phyloP scores from a whole-genome alignment of 2,329 filamentous ascomycete genomes.

The Ampelomyces quisqualis region DNA sequence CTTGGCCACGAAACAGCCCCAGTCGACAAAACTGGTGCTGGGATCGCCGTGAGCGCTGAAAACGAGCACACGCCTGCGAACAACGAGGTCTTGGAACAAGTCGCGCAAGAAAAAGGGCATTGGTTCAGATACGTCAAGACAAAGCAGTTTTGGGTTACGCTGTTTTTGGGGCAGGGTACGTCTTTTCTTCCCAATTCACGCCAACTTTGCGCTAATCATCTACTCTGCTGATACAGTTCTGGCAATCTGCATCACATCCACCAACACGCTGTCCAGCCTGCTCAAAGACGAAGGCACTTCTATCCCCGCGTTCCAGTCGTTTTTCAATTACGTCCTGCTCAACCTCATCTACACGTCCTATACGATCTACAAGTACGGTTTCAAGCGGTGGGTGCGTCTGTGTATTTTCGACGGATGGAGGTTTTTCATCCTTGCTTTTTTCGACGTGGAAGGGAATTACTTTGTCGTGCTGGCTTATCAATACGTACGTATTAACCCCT shows the following conservation, averaged over 20 bases:
- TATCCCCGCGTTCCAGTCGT: slow-evolving; percentile 91
- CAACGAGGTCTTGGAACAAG: slow-evolving; percentile 27
- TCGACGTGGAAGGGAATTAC: slow-evolving; percentile 97
- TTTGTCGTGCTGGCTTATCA: slow-evolving; percentile 94
- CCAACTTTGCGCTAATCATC: neutral
- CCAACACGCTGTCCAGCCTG: slow-evolving; percentile 84
- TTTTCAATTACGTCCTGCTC: slow-evolving; percentile 91
- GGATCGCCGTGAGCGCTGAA: slow-evolving; percentile 27
- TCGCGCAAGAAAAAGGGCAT: slow-evolving; percentile 48
- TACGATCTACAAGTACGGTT: slow-evolving; percentile 77
- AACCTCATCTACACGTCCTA: slow-evolving; percentile 77
- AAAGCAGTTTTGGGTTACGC: slow-evolving; percentile 81
- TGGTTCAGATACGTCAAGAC: slow-evolving; percentile 74
- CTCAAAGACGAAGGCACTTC: slow-evolving; percentile 68
- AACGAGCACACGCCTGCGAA: slow-evolving; percentile 24
- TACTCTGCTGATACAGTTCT: slow-evolving; percentile 16
- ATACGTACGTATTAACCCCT: slow-evolving; percentile 41
- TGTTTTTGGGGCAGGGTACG: slow-evolving; percentile 66
- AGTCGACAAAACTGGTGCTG: slow-evolving; percentile 23
- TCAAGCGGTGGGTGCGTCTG: slow-evolving; percentile 66
- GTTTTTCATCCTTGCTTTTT: slow-evolving; percentile 84
- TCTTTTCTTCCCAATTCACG: neutral
- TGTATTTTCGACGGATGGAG: slow-evolving; percentile 79
- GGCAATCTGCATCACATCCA: slow-evolving; percentile 83
- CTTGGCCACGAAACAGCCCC: slow-evolving; percentile 14